Evolutionary conservation across 495 filamentous ascomycete genomes (phyloP), one percentile per base, ranked within the genome.

Genomic region (Aspergillus funiculosus): DNA sequence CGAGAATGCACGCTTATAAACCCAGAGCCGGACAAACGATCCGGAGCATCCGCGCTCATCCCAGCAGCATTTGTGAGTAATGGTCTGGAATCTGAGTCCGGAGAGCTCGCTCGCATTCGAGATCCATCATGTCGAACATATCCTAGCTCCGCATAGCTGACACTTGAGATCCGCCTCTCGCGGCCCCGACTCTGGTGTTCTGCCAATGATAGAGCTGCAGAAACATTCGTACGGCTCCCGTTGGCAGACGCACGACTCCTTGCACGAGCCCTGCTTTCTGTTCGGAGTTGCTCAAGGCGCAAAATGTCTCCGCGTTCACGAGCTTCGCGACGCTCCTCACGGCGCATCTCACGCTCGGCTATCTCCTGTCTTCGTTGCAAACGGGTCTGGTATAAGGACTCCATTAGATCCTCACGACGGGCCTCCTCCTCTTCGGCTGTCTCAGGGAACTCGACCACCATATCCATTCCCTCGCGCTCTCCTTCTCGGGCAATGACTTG

Each of bases 391-490:
- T 94, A 98, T 18, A 97, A 62, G 6, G 86, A 75, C 34, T 90
- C 85, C 92, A 97, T 97, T 56, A 97, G 85, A 24, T 86, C 80
- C 44, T 97, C 90, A n/a, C 92, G 75, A 26, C 89, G 71, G 2
- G 61, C 63, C 56, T 98, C 92, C 54, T 92, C 80, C 36, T 90
- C 83, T 17, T 84, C 78, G 3, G 60, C 62, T 0, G 79, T 82
- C 51, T 90, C 86, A 1, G 86, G 84, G 44, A 78, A 85, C 61
- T 98, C 92, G 21, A 97, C 69, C 3, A 98, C 90, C 25, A 86
- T 77, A 54, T 98, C 92, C 52, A 98, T 90, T 3, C 92, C 92
- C 31, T 71, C 90, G 19, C 92, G 78, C 59, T 98, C 92, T 24
- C 92, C 92, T 63, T 94, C 92, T 0, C 92, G 78, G 10, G 80